Evolutionary conservation across 1,284 basidiomycete genomes (phyloP).

Genomic region (Mycosarcoma mackinlayi): DNA sequence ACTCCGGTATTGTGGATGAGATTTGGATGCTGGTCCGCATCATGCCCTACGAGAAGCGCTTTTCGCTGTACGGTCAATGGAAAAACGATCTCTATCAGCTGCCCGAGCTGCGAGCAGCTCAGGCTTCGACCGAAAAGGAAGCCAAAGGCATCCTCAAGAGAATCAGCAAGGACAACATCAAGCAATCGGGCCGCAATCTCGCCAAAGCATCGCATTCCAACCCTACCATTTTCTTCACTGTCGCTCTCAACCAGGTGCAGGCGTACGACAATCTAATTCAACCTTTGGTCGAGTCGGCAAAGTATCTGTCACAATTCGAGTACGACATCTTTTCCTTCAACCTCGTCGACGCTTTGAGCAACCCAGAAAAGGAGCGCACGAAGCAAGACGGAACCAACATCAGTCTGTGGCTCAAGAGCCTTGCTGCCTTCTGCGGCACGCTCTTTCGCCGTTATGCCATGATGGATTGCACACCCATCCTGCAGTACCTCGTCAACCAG

Average conservation of each 20-base stretch:
- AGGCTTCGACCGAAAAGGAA: slow-evolving; percentile 73
- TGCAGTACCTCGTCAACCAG: slow-evolving; percentile 92
- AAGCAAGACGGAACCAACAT: slow-evolving; percentile 93
- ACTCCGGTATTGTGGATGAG: slow-evolving; percentile 74
- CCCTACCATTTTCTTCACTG: slow-evolving; percentile 88
- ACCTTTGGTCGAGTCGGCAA: slow-evolving; percentile 88
- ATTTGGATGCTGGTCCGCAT: slow-evolving; percentile 75
- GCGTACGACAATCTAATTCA: slow-evolving; percentile 93
- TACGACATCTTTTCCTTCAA: slow-evolving; percentile 92
- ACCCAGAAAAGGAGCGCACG: slow-evolving; percentile 83
- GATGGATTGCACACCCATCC: slow-evolving; percentile 83
- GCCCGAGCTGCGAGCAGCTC: slow-evolving; percentile 68
- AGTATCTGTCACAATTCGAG: slow-evolving; percentile 89
- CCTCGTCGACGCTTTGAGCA: slow-evolving; percentile 83
- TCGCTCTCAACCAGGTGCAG: slow-evolving; percentile 92
- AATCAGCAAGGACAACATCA: slow-evolving; percentile 75
- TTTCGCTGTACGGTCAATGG: slow-evolving; percentile 96
- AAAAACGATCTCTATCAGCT: slow-evolving; percentile 75
- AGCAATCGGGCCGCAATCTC: slow-evolving; percentile 84
- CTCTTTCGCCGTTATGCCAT: slow-evolving; percentile 82
- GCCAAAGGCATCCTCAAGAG: slow-evolving; percentile 67
- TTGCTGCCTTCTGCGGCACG: slow-evolving; percentile 92
- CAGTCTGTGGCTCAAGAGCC: slow-evolving; percentile 85
- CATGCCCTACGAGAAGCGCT: slow-evolving; percentile 83
- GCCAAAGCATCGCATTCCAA: slow-evolving; percentile 94